Conservation (phyloP, 2,329 filamentous ascomycete species). For the Fusarium neocosmosporiellum region DNA sequence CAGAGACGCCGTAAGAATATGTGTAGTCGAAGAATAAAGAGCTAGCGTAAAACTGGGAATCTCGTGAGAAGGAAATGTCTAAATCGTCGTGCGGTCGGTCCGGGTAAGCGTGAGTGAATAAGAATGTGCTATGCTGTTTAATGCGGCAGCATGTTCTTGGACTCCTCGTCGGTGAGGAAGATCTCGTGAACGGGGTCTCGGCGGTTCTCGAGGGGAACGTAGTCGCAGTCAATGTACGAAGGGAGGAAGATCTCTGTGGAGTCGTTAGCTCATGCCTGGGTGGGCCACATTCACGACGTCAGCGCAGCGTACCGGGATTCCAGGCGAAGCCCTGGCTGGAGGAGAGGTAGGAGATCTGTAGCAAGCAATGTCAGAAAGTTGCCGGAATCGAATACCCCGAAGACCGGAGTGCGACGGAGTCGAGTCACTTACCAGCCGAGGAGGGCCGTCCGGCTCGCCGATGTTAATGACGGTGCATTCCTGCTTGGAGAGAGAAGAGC, state of each 20-base stretch:
- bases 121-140: conserved; percentile 47
- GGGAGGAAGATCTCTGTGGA: conserved; percentile 80
- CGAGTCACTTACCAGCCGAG: conserved; percentile 70
- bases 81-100: conserved; percentile 34
- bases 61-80: conserved; percentile 46
- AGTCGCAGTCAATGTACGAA: conserved; percentile 80
- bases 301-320: conserved; percentile 73
- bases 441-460: conserved; percentile 77
- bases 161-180: conserved; percentile 80
- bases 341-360: conserved; percentile 81
- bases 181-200: conserved; percentile 85
- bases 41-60: conserved; percentile 33
- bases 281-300: background rate
- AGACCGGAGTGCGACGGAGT: background rate
- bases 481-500: conserved; percentile 76
- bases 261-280: conserved; percentile 9
- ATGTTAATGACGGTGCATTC: conserved; percentile 87
- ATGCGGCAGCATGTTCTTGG: conserved; percentile 74
- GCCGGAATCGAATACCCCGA: background rate
- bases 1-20: conserved; percentile 31
- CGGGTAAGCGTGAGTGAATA: conserved; percentile 29
- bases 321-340: conserved; percentile 84
- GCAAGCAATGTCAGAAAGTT: conserved; percentile 32
- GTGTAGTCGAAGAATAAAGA: conserved; percentile 20
- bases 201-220: conserved; percentile 78